phyloP scores from a whole-genome alignment of 2,329 filamentous ascomycete species.

The Penicillium griseofulvum region DNA sequence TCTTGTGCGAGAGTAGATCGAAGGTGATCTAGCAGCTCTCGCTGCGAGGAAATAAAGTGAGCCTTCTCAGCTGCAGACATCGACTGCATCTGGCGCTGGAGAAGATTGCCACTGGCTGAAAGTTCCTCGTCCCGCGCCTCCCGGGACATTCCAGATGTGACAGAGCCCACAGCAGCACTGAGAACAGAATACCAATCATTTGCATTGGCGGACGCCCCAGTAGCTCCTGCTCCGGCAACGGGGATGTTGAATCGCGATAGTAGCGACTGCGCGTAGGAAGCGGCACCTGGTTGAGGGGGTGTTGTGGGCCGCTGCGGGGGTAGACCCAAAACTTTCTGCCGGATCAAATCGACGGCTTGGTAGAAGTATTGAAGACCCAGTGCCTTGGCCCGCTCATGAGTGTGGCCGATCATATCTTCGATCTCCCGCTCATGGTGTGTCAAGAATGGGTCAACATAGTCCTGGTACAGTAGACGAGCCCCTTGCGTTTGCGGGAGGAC shows the following conservation, averaged over 20 bases:
- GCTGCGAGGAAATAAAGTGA: constrained; percentile 73
- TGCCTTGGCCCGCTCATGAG: constrained; percentile 73
- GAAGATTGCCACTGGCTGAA: constrained; percentile 60
- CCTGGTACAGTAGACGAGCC: constrained; percentile 78
- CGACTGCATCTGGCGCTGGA: constrained; percentile 66
- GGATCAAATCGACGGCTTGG: constrained; percentile 66
- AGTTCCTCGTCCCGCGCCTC: constrained; percentile 51
- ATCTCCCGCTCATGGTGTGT: constrained; percentile 82
- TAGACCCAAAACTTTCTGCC: constrained; percentile 75
- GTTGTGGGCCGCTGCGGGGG: constrained; percentile 58
- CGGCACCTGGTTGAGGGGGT: constrained; percentile 38
- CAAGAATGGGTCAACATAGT: constrained; percentile 84
- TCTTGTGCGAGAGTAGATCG: constrained; percentile 77
- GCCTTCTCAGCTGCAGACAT: constrained; percentile 64
- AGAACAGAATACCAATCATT: constrained; percentile 76
- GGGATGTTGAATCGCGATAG: constrained; percentile 86
- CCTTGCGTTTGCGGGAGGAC: constrained; percentile 98
- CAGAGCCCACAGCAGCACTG: constrained; percentile 68
- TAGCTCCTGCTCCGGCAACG: constrained; percentile 52
- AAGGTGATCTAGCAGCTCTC: constrained; percentile 71
- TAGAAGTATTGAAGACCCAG: constrained; percentile 75
- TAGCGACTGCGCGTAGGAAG: constrained; percentile 72
- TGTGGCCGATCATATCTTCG: constrained; percentile 80
- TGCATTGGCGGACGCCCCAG: constrained; percentile 50
- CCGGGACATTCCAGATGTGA: constrained; percentile 45